Evolutionary conservation across 768 basidiomycete genomes (phyloP).

Genomic region (Crucibulum laeve): DNA sequence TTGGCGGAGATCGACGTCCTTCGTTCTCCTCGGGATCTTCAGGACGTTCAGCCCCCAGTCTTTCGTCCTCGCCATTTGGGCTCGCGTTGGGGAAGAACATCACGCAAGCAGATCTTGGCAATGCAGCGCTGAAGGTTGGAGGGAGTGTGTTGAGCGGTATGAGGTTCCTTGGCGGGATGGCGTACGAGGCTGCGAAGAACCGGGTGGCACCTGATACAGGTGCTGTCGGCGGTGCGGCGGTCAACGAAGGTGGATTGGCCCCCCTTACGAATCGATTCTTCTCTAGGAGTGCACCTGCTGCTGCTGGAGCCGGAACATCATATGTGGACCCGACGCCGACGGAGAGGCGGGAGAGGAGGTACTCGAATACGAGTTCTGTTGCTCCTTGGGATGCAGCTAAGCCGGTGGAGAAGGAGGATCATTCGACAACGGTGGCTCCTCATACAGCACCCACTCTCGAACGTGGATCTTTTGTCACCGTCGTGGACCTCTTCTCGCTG

Average conservation of each 20-base stretch:
- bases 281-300: constrained; percentile 61
- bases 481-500: constrained; percentile 47
- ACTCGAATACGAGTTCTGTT: constrained; percentile 12
- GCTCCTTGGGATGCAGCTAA: not conserved
- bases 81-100: constrained; percentile 10
- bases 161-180: constrained; percentile 59
- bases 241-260: constrained; percentile 16
- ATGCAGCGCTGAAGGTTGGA: constrained; percentile 54
- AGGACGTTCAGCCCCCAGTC: constrained; percentile 8
- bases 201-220: constrained; percentile 18
- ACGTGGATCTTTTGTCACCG: constrained; percentile 43
- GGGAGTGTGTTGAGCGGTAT: constrained; percentile 61
- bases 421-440: constrained; percentile 14
- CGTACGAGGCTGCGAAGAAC: constrained; percentile 45
- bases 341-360: constrained; percentile 16
- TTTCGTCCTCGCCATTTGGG: constrained; percentile 16
- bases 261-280: constrained; percentile 31
- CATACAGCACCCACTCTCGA: constrained; percentile 16
- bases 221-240: constrained; percentile 8
- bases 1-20: constrained; percentile 6
- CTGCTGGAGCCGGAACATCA: constrained; percentile 2
- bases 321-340: constrained; percentile 8
- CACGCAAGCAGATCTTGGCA: constrained; percentile 47
- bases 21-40: constrained; percentile 16
- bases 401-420: not conserved